Base-by-base conservation (phyloP, 495 filamentous ascomycete genomes). In the Penicillium parvum region DNA sequence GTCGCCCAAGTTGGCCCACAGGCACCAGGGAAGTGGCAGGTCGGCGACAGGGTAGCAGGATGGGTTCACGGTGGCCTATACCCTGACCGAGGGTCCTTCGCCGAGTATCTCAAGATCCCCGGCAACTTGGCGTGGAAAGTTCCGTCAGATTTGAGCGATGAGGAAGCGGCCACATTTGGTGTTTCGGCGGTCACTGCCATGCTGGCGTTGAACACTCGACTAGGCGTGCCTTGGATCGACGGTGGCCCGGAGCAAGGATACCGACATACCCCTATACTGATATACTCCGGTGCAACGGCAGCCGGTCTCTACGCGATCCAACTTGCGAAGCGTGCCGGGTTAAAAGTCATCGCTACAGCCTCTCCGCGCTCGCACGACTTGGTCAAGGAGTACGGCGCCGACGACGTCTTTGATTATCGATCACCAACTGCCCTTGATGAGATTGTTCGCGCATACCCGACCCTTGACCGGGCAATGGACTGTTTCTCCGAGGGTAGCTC, bases 151-250 rank as follows among this genome's bases (percentile, higher is more conserved):
- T 48, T 73, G 4, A 66, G 37, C 33, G 75, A 66, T 20, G 71
- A 72, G 16, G 64, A 70, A 3, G 77, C 73, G 0, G 57, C 75
- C 2, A 74, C 73, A 6, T 61, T 77, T 5, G 75, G 74, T 0
- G 60, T 80, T 1, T 69, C 73, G 1, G 64, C 74, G 8, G 59
- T 64, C 2, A 81, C 65, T 20, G 47, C 43, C 7, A 41, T 47
- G 39, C 32, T 47, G 14, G 40, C 34, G 0, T 11, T 55, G 22
- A 42, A 42, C 18, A 23, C 23, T 21, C 23, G 25, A 11, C 15
- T 44, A 2, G 41, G 33, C 1, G 33, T 44, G 14, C 33, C 32
- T 5, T 44, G 41, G 41, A 7, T 22, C 11, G 41, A 44, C 15
- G 20, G 22, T 5, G 21, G 16, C 5, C 14, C 28, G 16, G 25